Conservation (phyloP, 352 stramenopile species). For the Blastocystis sp. region DNA sequence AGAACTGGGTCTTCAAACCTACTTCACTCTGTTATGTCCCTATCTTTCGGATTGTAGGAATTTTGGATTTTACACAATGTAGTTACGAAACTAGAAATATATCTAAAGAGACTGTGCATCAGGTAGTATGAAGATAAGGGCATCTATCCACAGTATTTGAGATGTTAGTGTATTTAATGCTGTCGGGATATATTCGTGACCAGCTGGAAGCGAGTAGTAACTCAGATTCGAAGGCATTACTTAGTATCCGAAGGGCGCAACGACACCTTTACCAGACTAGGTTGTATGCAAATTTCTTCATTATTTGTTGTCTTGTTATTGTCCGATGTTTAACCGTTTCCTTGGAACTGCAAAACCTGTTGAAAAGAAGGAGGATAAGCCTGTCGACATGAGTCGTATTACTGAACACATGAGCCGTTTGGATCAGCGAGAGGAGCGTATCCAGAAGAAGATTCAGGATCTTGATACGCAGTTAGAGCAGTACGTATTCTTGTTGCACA, state of each 20-base stretch:
- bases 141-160: too few species aligned
- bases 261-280: conserved; percentile 15
- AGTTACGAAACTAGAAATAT: too few species aligned
- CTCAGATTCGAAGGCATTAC: neutral
- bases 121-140: too few species aligned
- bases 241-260: neutral
- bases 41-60: too few species aligned
- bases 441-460: conserved; percentile 32
- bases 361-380: conserved; percentile 36
- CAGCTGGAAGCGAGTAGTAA: too few species aligned
- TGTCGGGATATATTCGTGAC: too few species aligned
- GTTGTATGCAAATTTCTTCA: neutral
- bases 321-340: conserved; percentile 38
- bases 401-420: conserved; percentile 27
- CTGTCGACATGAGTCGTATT: conserved; percentile 32
- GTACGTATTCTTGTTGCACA: neutral
- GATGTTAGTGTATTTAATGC: too few species aligned
- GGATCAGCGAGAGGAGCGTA: conserved; percentile 23
- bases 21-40: too few species aligned
- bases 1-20: too few species aligned
- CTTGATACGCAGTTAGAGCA: neutral
- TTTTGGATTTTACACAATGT: too few species aligned
- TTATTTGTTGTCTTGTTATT: neutral
- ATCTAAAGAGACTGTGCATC: too few species aligned
- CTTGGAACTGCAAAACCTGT: conserved; percentile 29